These are phyloP conservation scores for Coix lacrymajobi DNA, from an alignment of 176 grass and related monocot species.

Conservation along the genomic window DNA sequence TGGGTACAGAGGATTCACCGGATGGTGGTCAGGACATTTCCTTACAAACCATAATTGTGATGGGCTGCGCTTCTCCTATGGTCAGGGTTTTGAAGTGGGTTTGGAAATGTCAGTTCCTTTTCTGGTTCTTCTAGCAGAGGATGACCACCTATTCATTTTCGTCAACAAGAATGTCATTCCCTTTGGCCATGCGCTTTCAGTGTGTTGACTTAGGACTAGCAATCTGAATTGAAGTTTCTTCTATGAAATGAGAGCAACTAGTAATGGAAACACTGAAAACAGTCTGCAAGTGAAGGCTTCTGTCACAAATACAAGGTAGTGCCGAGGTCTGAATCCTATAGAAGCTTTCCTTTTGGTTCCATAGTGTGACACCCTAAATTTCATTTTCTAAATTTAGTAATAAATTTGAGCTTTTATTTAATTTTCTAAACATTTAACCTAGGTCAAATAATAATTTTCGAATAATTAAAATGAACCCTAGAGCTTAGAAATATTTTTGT, in stretches of 20 bases:
- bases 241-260: conserved; percentile 34
- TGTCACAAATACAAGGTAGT: conserved; percentile 36
- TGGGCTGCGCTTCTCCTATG: conserved; percentile 28
- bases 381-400: too few species aligned
- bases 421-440: too few species aligned
- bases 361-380: too few species aligned
- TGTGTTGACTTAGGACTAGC: conserved; percentile 37
- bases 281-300: conserved; percentile 40
- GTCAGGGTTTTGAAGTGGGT: conserved; percentile 33
- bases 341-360: conserved; percentile 53
- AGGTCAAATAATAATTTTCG: too few species aligned
- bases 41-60: conserved; percentile 28
- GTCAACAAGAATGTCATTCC: conserved; percentile 34
- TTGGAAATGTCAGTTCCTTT: conserved; percentile 36
- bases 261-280: conserved; percentile 21
- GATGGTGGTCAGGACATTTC: conserved; percentile 61
- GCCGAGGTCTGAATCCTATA: not conserved
- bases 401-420: too few species aligned
- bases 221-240: conserved; percentile 37
- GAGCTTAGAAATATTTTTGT: too few species aligned
- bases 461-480: too few species aligned
- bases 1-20: conserved; percentile 40
- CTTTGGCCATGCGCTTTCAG: conserved; percentile 39
- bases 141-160: conserved; percentile 64
- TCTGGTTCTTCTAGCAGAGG: conserved; percentile 50